These are phyloP conservation scores for Cenchrus purpureus DNA, from an alignment of 176 grass and related monocot genomes.

Conservation along the genomic window DNA sequence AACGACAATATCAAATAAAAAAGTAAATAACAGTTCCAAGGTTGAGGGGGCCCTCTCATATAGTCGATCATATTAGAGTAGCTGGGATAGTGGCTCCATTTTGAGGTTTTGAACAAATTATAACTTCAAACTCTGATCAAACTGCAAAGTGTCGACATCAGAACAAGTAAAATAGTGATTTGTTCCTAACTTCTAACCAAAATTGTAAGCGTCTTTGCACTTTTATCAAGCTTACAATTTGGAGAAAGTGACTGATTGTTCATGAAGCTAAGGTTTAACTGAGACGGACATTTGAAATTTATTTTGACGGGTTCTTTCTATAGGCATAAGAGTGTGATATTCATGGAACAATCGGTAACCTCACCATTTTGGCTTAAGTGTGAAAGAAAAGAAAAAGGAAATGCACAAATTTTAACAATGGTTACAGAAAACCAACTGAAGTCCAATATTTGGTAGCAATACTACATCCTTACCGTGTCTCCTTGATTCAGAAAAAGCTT, in stretches of 20 bases:
- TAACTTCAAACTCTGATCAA: conserved; percentile 5
- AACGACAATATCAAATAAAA: not conserved
- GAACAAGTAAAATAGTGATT: conserved; percentile 14
- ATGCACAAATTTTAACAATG: conserved; percentile 15
- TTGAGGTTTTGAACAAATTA: conserved; percentile 7
- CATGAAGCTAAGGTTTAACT: not conserved
- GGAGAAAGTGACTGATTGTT: conserved; percentile 13
- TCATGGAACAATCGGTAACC: not conserved
- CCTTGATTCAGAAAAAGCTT: conserved; percentile 97
- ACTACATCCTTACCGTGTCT: conserved; percentile 66
- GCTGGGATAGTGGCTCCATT: not conserved
- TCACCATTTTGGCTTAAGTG: not conserved
- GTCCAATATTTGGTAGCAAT: conserved; percentile 15
- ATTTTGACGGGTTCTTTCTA: not conserved
- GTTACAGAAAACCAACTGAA: conserved; percentile 9
- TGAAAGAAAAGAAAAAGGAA: not conserved
- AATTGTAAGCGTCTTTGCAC: conserved; percentile 1
- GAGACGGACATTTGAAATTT: not conserved
- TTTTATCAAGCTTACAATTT: not conserved
- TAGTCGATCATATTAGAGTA: not conserved
- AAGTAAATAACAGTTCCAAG: too few species aligned
- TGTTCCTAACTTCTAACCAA: conserved; percentile 27
- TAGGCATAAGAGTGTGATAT: not conserved
- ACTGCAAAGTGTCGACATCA: conserved; percentile 13
- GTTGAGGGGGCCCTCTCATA: not conserved